These are phyloP conservation scores for Linaria vulgaris DNA, from an alignment of 257 asterid genomes.

Conservation along the genomic window DNA sequence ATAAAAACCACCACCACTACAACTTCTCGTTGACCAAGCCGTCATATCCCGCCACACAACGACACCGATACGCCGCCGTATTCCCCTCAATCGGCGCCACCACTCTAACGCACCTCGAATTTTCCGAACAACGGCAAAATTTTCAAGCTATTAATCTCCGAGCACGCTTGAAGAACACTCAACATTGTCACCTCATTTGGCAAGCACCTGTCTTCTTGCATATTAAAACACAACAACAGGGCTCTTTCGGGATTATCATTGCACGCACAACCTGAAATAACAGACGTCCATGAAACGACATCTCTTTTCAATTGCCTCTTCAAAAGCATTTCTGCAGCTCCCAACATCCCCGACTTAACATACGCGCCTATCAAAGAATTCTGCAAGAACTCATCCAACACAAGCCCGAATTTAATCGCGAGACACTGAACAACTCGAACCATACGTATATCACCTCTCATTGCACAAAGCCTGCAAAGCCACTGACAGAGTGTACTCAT, in stretches of 20 bases:
- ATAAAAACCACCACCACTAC: no score
- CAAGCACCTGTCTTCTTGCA: constrained; percentile 37
- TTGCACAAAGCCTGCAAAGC: constrained; percentile 40
- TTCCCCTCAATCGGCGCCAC: no score
- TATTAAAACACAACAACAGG: constrained; percentile 28
- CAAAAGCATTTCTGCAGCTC: constrained; percentile 34
- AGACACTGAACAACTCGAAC: constrained; percentile 30
- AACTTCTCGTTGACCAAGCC: no score
- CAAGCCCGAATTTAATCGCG: constrained; percentile 30
- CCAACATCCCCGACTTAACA: constrained; percentile 36
- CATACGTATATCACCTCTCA: constrained; percentile 30
- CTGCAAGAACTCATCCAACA: constrained; percentile 37
- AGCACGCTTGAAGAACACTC: constrained; percentile 37
- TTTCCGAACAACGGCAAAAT: no score
- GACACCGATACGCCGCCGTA: no score
- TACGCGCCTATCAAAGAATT: constrained; percentile 42
- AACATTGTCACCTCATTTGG: constrained; percentile 43
- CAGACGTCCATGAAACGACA: constrained; percentile 51
- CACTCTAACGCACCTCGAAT: no score
- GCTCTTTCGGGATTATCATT: constrained; percentile 35
- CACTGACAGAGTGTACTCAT: constrained; percentile 46
- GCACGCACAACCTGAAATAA: constrained; percentile 39
- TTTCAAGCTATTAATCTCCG: constrained; percentile 16
- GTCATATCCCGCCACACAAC: no score
- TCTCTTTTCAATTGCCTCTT: constrained; percentile 24